Base-by-base conservation (phyloP, 768 basidiomycete genomes). In the Imleria badia region DNA sequence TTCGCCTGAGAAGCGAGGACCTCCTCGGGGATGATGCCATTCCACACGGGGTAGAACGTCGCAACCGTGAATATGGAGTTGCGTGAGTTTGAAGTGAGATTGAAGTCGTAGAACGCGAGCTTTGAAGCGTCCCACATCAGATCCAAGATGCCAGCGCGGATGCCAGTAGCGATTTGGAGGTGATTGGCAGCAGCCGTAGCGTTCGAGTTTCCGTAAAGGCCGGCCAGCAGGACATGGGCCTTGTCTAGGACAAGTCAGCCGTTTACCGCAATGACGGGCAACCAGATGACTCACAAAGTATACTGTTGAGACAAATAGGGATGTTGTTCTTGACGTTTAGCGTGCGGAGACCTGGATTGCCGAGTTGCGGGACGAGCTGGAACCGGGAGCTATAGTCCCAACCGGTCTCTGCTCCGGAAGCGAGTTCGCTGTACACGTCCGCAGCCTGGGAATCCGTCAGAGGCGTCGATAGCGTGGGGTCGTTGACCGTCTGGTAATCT, bases 71-170 rank as follows among this genome's bases (percentile, higher is more conserved):
- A 94, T 30, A 91, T 66, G 45, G 61, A 70, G 63, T 83, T 86
- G 48, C 87, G 83, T 14, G 80, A 65, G 46, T 86, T 84, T 3
- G 85, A 79, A 8, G 82, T 86, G 38, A 87, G 69, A 68, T 93
- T 91, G 73, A 89, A 97, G 71, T 96, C 94, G 63, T 95, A 95
- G 72, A 95, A 96, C 0, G 87, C 87, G n/a, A 92, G 76, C 75
- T 89, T 90, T 9, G 75, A 71, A 0, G 83, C 60, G 65, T 96
- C 89, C 94, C 94, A 97, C 71, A 84, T 76, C 10, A 97, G 80
- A 67, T 98, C 95, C 34, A 97, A 74, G 55, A 97, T 83, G 1
- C 85, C 94, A 20, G 72, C 76, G 53, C 82, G 81, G 40, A 92
- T 72, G 9, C 73, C 70, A 0, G 77, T 69, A 0, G 93, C 91